Evolutionary conservation across 2,329 filamentous ascomycete genomes (phyloP), one percentile per base, ranked within the genome.

Genomic region (Ramichloridium luteum): DNA sequence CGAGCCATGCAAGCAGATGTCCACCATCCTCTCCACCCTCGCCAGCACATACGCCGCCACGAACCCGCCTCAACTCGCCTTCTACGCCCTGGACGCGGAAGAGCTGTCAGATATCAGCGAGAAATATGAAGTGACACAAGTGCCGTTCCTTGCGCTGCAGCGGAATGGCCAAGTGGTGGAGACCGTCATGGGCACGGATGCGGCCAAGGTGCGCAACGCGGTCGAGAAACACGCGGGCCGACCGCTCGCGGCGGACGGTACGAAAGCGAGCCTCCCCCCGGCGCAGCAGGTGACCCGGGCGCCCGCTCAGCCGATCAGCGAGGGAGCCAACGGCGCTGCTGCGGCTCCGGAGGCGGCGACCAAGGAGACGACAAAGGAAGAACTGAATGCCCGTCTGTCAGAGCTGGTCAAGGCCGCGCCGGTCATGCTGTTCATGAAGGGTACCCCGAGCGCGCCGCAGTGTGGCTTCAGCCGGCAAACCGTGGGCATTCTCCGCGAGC

Each of bases 341-440:
- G 15, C 14, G 50, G 48, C 12, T 40, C 45, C 16, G 41, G 48
- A 10, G 56, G 60, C 33, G 52, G 50, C 36, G 36, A 23, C 20
- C 8, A 23, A 23, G 20, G 35, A 43, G 31, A 31, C 75, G 57
- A 69, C 70, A 30, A 88, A 88, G 61, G 83, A 94, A 56, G 85
- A 92, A 44, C 64, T 98, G 32, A 77, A 84, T 58, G 77, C 80
- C 56, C 71, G 88, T 17, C 66, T 98, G 22, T 70, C 62, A 13
- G 81, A 92, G 46, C 69, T 98, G 20, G 88, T 96, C 45, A 93
- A 88, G 64, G 90, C 90, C 4, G 88, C 90, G 17, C 84, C 86
- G 0, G 86, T 98, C 17, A 98, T 98, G 90, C 67, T 98, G 16
- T 98, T 98, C 60, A 93, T 93, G 84, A 93, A 93, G 64, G 86